phyloP scores from a whole-genome alignment of 305 asterid species.

The Caryopteris hybrid region DNA sequence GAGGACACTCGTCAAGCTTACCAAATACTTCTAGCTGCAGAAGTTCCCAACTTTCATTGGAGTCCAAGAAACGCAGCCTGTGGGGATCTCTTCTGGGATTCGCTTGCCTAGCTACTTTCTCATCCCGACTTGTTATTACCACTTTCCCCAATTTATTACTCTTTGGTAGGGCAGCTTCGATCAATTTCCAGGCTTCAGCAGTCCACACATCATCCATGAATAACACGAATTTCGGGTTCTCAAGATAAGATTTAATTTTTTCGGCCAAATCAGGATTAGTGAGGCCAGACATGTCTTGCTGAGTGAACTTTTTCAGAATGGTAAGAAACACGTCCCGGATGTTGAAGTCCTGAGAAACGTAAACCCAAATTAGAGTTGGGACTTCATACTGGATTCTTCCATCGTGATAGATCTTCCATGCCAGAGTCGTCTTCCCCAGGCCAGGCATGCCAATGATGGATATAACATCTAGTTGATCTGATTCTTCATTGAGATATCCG shows the following conservation, averaged over 20 bases:
- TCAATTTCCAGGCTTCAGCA: not conserved
- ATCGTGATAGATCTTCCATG: slow-evolving; percentile 20
- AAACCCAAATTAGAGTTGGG: slow-evolving; percentile 19
- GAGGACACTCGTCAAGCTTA: not conserved
- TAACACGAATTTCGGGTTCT: not conserved
- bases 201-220: slow-evolving; percentile 18
- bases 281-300: not conserved
- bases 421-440: slow-evolving; percentile 27
- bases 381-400: slow-evolving; percentile 3
- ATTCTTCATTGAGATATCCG: slow-evolving; percentile 7
- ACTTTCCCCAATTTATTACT: slow-evolving; percentile 3
- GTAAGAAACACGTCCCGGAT: slow-evolving; percentile 12
- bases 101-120: slow-evolving; percentile 11
- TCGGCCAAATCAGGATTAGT: slow-evolving; percentile 3
- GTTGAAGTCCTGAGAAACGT: slow-evolving; percentile 23
- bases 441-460: slow-evolving; percentile 28
- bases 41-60: slow-evolving; percentile 25
- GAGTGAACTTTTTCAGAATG: slow-evolving; percentile 17
- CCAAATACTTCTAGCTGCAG: slow-evolving; percentile 16
- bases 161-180: slow-evolving; percentile 2
- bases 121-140: slow-evolving; percentile 14
- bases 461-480: slow-evolving; percentile 13
- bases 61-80: not conserved
- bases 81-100: slow-evolving; percentile 17
- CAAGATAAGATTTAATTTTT: not conserved